These are phyloP conservation scores for Cladosporium sp. DNA, from an alignment of 2,329 filamentous ascomycete genomes.

Conservation along the genomic window DNA sequence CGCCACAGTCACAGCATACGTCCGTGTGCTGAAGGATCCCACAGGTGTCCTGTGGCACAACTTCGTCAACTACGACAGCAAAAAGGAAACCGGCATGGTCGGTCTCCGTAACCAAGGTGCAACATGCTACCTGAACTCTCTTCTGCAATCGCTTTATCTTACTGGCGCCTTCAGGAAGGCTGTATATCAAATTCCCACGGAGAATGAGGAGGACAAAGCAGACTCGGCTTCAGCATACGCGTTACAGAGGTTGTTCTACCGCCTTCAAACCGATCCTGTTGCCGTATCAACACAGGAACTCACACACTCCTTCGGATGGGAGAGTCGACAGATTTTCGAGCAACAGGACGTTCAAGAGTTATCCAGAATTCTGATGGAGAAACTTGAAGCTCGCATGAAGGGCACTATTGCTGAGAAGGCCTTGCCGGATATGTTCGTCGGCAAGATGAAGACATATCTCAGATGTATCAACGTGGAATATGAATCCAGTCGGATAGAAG, in stretches of 20 bases:
- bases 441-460: conserved; percentile 98
- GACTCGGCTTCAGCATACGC: conserved; percentile 82
- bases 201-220: conserved; percentile 73
- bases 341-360: conserved; percentile 98
- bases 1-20: conserved; percentile 79
- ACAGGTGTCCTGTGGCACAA: conserved; percentile 90
- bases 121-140: conserved; percentile 56
- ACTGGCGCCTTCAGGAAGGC: conserved; percentile 92
- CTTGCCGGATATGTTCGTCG: conserved; percentile 87
- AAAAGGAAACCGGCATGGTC: conserved; percentile 96
- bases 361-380: conserved; percentile 94
- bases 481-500: conserved; percentile 91
- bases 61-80: conserved; percentile 96
- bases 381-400: conserved; percentile 97
- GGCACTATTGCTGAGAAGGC: conserved; percentile 89
- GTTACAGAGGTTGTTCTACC: conserved; percentile 90
- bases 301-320: conserved; percentile 97
- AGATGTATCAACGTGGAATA: conserved; percentile 98
- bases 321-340: conserved; percentile 95
- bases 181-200: conserved; percentile 94
- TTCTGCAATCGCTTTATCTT: conserved; percentile 50
- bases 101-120: conserved; percentile 96
- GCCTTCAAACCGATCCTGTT: conserved; percentile 79
- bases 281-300: conserved; percentile 91
- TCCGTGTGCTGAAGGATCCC: conserved; percentile 80